Evolutionary conservation across 352 stramenopile species (phyloP), one percentile per base, ranked within the genome.

Genomic region (Halophytophthora batemanensis): DNA sequence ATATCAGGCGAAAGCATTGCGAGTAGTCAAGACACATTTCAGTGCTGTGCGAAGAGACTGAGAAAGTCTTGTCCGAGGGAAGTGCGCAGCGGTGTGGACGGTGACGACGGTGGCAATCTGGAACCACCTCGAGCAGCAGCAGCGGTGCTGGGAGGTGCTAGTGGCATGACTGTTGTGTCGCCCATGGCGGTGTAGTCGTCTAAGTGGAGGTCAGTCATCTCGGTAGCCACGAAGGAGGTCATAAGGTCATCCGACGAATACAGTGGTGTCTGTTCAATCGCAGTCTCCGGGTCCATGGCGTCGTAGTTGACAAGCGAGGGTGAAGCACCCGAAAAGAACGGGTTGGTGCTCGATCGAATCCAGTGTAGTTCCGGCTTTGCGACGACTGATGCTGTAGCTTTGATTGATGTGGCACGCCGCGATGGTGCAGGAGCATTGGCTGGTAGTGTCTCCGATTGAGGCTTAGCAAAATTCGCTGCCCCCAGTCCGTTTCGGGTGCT

Each of bases 31-130:
- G n/a, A n/a, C n/a, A 6, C 21, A 13, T 2, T 2, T 70, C 71
- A 90, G 37, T 86, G 77, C 28, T 88, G 81, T 23, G 82, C 79
- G 58, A 93, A 93, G 15, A 93, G 67, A 53, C 79, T 86, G 11
- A 93, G 59, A 34, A 90, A 90, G 45, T 93, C 82, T 59, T 82
- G 72, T 1, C 79, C 82, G 0, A 93, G 41, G 0, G 82, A 93
- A 7, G 82, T 93, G 29, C 80, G 66, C 13, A 93, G 74, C n/a
- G 67, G 49, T 17, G 61, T 54, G 14, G 53, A 63, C 15, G 39
- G 53, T 46, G 61, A 54, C 3, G 64, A 49, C 11, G 52, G 28
- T 31, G 46, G 3, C n/a, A 55, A n/a, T 35, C 45, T 39, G 29
- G 59, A 63, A 8, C 45, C 39, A 11, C 23, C 34, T 38, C 50